Percentiles rank a stretch among this genome's conserved stretches.
These are phyloP conservation scores for Chlorella sp. DNA, from an alignment of 139 green algal genomes.

Conservation along the genomic window DNA sequence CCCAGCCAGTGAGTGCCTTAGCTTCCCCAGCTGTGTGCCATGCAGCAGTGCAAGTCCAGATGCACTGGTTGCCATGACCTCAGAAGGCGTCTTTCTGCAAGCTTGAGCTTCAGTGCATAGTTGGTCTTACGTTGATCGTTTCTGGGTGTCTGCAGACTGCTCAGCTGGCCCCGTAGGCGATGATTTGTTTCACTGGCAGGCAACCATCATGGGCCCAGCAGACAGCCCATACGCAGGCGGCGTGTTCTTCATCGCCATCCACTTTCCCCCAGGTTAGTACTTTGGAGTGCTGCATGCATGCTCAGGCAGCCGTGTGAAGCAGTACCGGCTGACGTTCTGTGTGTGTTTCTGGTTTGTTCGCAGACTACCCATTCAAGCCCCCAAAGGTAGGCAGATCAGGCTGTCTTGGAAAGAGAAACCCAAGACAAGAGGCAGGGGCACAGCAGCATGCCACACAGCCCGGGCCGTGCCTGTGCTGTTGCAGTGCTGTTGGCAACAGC, in stretches of 20 bases:
- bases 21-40: background rate
- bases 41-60: too few relatives aligned
- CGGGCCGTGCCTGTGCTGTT: background rate
- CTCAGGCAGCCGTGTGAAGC: too few relatives aligned
- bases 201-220: slow-evolving; percentile 84
- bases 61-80: background rate
- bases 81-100: background rate
- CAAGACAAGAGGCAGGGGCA: background rate
- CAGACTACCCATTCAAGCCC: slow-evolving; percentile 94
- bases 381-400: slow-evolving; percentile 62
- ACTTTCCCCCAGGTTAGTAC: too few relatives aligned
- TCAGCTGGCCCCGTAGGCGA: slow-evolving; percentile 93
- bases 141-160: slow-evolving; percentile 84
- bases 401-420: background rate
- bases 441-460: too few relatives aligned
- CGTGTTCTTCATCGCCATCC: slow-evolving; percentile 94
- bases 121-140: background rate
- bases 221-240: slow-evolving; percentile 84
- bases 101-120: background rate
- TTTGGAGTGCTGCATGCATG: too few relatives aligned
- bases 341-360: too few relatives aligned
- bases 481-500: background rate
- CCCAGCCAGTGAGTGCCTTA: background rate
- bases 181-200: slow-evolving; percentile 96
- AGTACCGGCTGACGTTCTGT: too few relatives aligned